Conservation (phyloP, 345 rosid species). For the Eucalyptus marginata region DNA sequence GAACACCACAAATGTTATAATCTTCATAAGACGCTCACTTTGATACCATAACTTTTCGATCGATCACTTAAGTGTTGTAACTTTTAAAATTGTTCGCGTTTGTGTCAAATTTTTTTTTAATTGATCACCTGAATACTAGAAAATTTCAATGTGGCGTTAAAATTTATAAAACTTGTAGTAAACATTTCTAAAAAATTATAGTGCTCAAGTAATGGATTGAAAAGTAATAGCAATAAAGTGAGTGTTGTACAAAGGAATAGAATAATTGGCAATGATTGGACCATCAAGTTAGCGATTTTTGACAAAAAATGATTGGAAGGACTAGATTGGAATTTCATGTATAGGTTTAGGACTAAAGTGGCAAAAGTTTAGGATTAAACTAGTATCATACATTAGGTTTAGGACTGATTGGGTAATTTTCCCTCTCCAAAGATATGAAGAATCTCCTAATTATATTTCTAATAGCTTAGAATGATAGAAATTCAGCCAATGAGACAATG, state of each 20-base stretch:
- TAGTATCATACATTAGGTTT: too few species aligned
- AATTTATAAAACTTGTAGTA: neutral
- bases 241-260: too few species aligned
- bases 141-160: neutral
- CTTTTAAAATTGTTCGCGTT: neutral
- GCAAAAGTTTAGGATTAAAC: too few species aligned
- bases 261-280: too few species aligned
- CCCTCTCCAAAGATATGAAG: accelerated
- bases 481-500: too few species aligned
- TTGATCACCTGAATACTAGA: accelerated
- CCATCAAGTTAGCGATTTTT: accelerated
- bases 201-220: neutral
- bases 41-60: neutral
- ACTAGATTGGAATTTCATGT: accelerated
- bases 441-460: too few species aligned
- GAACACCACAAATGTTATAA: neutral
- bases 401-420: too few species aligned
- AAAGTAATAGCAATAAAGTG: neutral
- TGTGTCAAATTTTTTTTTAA: neutral
- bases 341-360: too few species aligned
- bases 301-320: too few species aligned
- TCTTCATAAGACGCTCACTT: neutral
- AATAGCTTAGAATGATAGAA: too few species aligned
- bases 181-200: neutral
- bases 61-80: neutral